Base-by-base conservation (phyloP, 306 rosid species). In the Medicago lupulina region DNA sequence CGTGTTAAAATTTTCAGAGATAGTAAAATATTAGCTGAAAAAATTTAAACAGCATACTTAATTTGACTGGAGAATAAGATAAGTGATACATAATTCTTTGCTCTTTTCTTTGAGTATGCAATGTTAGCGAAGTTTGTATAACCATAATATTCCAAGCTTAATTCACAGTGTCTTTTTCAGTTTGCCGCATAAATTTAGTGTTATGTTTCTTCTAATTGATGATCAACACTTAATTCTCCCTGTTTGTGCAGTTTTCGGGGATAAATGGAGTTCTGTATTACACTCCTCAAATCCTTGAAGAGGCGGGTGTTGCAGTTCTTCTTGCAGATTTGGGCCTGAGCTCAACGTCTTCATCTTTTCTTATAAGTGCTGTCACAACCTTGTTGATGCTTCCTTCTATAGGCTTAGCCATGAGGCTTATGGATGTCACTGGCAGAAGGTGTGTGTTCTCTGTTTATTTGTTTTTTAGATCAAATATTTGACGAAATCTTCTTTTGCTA, bases 211-310 rank as follows among this genome's bases (percentile, higher is more conserved):
- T 76, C 36, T 47, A 18, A 23, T 71, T 41, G 19, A 67, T 67
- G 21, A 40, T 59, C 51, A n/a, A 67, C 38, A 60, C 62, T 40
- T 44, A 73, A 46, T 75, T 82, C 81, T 60, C 12, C 50, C 53
- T 79, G 46, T 39, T 19, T 73, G 17, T 55, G 73, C 87, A 91
- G 97, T 87, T 91, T 80, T 89, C 97, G 5, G 97, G 97, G 72
- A 91, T 91, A 60, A 91, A 89, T 34, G 97, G 97, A 61, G 97
- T 91, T 83, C 87, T 91, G 16, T 91, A 91, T 85, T 91, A 91
- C 88, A 91, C 97, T 47, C 97, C 97, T 83, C 90, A 87, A 85
- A 91, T 91, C 85, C 95, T 91, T 68, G 89, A 89, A 76, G 84
- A 91, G 28, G 97, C 97, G 7, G 97, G 97, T 19, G 97, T 89